Conservation (phyloP, 345 rosid genomes). For the Draba incana region DNA sequence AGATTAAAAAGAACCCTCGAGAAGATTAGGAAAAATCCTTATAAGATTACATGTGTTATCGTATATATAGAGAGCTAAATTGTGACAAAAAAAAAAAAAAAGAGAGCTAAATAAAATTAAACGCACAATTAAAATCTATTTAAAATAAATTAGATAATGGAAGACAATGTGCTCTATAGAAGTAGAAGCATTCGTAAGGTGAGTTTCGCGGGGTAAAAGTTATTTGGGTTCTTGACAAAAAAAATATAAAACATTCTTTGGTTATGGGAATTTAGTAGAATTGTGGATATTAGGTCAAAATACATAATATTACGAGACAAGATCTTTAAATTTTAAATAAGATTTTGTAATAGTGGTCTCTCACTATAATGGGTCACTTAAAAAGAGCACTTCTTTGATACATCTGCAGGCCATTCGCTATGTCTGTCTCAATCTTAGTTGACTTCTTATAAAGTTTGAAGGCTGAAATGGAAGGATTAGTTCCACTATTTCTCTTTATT, state of each 20-base stretch:
- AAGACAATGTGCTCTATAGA: not conserved
- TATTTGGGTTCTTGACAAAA: not conserved
- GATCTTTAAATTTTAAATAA: slow-evolving; percentile 3
- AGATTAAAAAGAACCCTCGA: too few species aligned
- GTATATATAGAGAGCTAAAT: too few species aligned
- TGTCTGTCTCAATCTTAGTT: slow-evolving; percentile 49
- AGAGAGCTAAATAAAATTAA: too few species aligned
- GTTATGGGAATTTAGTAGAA: slow-evolving; percentile 2
- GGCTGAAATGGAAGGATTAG: slow-evolving; percentile 50
- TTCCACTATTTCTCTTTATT: slow-evolving; percentile 38
- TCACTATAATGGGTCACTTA: slow-evolving; percentile 45
- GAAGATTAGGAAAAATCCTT: too few species aligned
- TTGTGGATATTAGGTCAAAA: slow-evolving; percentile 30
- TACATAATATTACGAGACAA: slow-evolving; percentile 18
- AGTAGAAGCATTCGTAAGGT: not conserved
- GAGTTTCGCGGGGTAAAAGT: not conserved
- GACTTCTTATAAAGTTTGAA: slow-evolving; percentile 47
- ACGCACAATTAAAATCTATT: too few species aligned
- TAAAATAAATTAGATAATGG: not conserved
- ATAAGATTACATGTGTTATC: too few species aligned
- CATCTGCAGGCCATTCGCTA: slow-evolving; percentile 55
- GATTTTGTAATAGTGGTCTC: slow-evolving; percentile 36
- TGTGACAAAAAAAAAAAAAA: too few species aligned
- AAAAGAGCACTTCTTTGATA: slow-evolving; percentile 43
- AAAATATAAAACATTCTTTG: not conserved